Evolutionary conservation across 129 eudicot genomes (phyloP).

Genomic region (Artemisia annua): DNA sequence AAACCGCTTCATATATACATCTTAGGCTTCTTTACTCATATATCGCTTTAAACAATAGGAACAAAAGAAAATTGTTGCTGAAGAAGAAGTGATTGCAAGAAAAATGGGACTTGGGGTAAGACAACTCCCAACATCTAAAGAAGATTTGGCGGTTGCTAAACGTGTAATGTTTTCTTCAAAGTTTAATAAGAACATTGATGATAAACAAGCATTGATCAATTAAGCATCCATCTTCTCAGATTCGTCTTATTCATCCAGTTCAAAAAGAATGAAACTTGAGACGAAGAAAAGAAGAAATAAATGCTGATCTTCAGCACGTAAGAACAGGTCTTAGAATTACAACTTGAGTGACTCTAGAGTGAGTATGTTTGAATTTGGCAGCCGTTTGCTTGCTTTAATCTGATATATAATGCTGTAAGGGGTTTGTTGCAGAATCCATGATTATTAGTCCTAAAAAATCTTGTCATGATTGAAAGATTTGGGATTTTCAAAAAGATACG

Average conservation of each 20-base stretch:
- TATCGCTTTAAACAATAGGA: constrained; percentile 24
- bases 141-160: constrained; percentile 63
- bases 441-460: no score
- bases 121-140: constrained; percentile 71
- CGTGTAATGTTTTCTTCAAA: constrained; percentile 63
- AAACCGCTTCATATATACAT: no score
- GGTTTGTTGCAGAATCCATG: no score
- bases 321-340: constrained; percentile 32
- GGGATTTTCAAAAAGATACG: no score
- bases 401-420: no score
- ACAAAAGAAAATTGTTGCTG: constrained; percentile 86
- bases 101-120: constrained; percentile 74
- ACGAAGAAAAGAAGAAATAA: constrained; percentile 75
- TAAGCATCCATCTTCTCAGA: constrained; percentile 59
- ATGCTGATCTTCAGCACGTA: constrained; percentile 56
- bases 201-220: constrained; percentile 67
- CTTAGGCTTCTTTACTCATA: not conserved
- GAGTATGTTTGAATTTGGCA: no score
- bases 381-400: no score
- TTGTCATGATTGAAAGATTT: no score
- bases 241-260: constrained; percentile 36
- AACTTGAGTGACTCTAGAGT: no score
- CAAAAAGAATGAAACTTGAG: constrained; percentile 59
- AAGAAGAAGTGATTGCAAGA: constrained; percentile 69
- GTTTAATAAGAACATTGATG: constrained; percentile 57